Percentiles rank a stretch among this genome's conserved stretches.
phyloP scores from a whole-genome alignment of 169 alveolate species.

The Theileria orientalis region DNA sequence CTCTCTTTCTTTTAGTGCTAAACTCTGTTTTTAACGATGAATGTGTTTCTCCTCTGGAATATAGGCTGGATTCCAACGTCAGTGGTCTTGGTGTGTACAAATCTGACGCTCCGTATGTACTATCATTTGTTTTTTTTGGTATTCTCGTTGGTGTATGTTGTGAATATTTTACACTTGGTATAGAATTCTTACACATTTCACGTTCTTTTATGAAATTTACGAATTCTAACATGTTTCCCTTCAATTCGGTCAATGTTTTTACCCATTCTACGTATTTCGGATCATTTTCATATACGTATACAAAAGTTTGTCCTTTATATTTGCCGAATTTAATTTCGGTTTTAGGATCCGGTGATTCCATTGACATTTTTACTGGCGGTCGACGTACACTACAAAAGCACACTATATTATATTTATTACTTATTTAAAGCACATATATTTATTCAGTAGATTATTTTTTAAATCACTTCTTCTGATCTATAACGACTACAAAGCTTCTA shows the following conservation, averaged over 20 bases:
- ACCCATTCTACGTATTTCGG: conserved; percentile 69
- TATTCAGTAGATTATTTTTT: too few species aligned
- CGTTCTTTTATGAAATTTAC: conserved; percentile 35
- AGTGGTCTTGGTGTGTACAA: background rate
- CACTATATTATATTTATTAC: too few species aligned
- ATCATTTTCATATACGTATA: conserved; percentile 66
- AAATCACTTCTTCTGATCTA: background rate
- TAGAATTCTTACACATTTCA: conserved; percentile 14
- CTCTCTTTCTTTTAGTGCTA: background rate
- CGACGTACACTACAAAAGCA: too few species aligned
- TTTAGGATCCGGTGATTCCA: background rate
- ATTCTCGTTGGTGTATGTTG: background rate
- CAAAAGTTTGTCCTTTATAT: conserved; percentile 72
- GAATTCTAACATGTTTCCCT: conserved; percentile 64
- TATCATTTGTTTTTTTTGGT: background rate
- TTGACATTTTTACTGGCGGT: background rate
- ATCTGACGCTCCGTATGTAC: too few species aligned
- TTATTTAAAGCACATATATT: too few species aligned
- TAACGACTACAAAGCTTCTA: conserved; percentile 3
- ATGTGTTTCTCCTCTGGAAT: background rate
- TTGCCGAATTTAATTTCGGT: conserved; percentile 67
- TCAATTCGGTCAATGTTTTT: conserved; percentile 54
- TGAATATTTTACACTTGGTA: background rate
- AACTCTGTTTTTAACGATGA: background rate
- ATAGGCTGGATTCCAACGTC: background rate